Evolutionary conservation across 441 rosid species (phyloP).

Genomic region (Cnidoscolus chayamansa): DNA sequence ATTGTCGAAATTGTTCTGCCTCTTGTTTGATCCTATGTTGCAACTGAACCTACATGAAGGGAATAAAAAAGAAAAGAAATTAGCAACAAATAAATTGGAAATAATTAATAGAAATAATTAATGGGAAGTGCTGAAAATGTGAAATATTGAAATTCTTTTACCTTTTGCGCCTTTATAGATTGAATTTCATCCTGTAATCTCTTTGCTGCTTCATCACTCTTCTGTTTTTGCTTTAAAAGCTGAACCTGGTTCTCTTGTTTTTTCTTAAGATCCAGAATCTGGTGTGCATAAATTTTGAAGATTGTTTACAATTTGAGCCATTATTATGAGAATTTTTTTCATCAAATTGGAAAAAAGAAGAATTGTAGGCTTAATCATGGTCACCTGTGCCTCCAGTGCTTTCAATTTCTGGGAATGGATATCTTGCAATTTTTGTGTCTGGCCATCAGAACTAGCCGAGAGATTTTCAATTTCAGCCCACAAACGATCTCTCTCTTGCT

Average conservation of each 20-base stretch:
- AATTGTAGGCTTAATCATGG: slow-evolving; percentile 11
- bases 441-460: slow-evolving; percentile 77
- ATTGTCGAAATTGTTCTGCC: slow-evolving; percentile 85
- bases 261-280: slow-evolving; percentile 92
- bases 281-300: slow-evolving; percentile 16
- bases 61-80: slow-evolving; percentile 8
- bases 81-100: background rate
- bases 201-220: slow-evolving; percentile 92
- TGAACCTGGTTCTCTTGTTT: slow-evolving; percentile 97
- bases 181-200: slow-evolving; percentile 95
- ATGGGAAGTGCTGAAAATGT: background rate
- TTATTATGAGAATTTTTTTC: background rate
- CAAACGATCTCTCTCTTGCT: slow-evolving; percentile 91
- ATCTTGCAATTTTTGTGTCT: slow-evolving; percentile 80
- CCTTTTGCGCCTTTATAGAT: slow-evolving; percentile 94
- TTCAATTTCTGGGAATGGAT: slow-evolving; percentile 79
- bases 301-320: slow-evolving; percentile 15
- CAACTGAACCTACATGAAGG: slow-evolving; percentile 65
- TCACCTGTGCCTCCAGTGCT: slow-evolving; percentile 81
- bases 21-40: slow-evolving; percentile 91
- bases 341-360: background rate
- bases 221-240: slow-evolving; percentile 91
- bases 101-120: background rate
- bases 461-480: slow-evolving; percentile 85
- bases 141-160: slow-evolving; percentile 19